phyloP scores from a whole-genome alignment of 805 yeast genomes.

The Cyberlindnera mrakii region DNA sequence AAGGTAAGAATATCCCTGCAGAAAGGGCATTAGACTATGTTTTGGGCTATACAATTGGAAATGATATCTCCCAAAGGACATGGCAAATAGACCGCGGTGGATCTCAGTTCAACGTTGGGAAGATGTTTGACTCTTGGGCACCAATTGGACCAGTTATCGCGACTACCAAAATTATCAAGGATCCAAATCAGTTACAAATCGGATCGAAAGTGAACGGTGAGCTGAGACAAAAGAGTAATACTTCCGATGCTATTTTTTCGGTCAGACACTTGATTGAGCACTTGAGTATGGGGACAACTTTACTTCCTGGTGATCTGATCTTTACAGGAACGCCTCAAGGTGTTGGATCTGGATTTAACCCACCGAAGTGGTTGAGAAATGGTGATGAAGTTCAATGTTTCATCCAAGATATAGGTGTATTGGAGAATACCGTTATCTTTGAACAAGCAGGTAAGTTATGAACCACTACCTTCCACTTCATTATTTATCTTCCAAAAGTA shows the following conservation, averaged over 20 bases:
- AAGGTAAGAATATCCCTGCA: conserved; percentile 36
- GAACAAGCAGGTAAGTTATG: conserved; percentile 1
- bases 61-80: conserved; percentile 51
- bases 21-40: conserved; percentile 41
- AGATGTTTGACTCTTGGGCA: conserved; percentile 51
- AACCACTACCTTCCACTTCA: too few species aligned
- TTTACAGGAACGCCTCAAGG: conserved; percentile 56
- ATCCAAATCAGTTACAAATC: conserved; percentile 30
- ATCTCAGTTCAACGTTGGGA: conserved; percentile 46
- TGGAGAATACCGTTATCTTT: conserved; percentile 27
- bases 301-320: conserved; percentile 47
- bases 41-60: conserved; percentile 47
- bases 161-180: conserved; percentile 24
- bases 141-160: conserved; percentile 53
- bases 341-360: conserved; percentile 43
- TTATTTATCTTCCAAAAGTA: too few species aligned
- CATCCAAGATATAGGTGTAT: conserved; percentile 38
- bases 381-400: conserved; percentile 39
- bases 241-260: conserved; percentile 45
- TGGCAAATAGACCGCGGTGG: conserved; percentile 52
- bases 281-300: conserved; percentile 44
- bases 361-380: conserved; percentile 35
- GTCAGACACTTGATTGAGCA: conserved; percentile 37
- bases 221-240: conserved; percentile 37
- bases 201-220: conserved; percentile 42